Evolutionary conservation across 108 stramenopile genomes (phyloP).

Genomic region (Nitzschia putrida): DNA sequence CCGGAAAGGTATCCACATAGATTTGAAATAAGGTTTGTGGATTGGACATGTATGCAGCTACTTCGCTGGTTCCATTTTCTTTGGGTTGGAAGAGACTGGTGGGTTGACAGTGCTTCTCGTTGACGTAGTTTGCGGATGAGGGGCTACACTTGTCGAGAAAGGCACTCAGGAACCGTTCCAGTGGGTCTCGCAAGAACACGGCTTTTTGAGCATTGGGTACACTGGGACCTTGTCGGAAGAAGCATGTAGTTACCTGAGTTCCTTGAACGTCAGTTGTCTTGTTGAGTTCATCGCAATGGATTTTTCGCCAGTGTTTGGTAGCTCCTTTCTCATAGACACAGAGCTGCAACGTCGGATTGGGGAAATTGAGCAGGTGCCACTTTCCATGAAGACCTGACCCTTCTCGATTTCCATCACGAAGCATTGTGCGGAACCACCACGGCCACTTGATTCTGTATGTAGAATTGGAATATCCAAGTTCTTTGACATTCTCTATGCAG

Average conservation of each 20-base stretch:
- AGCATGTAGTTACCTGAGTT: neutral
- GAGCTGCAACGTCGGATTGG: constrained; percentile 39
- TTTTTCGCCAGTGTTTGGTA: constrained; percentile 33
- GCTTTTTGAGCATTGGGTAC: constrained; percentile 24
- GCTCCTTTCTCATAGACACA: constrained; percentile 55
- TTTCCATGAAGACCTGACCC: constrained; percentile 29
- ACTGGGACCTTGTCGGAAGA: neutral
- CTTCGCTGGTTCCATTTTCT: neutral
- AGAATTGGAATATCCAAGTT: neutral
- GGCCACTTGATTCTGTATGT: constrained; percentile 18
- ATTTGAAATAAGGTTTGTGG: constrained; percentile 50
- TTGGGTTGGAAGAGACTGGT: constrained; percentile 5
- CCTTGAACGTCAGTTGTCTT: neutral
- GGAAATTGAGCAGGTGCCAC: constrained; percentile 53
- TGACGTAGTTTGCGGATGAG: neutral
- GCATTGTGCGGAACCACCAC: constrained; percentile 65
- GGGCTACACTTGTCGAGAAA: constrained; percentile 63
- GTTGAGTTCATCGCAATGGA: constrained; percentile 19
- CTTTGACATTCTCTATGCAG: neutral
- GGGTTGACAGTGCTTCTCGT: constrained; percentile 20
- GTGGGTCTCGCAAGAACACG: constrained; percentile 65
- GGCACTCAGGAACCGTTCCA: constrained; percentile 61
- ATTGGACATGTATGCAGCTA: constrained; percentile 17
- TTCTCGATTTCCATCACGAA: constrained; percentile 33
- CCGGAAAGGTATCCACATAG: constrained; percentile 59